Conservation (phyloP, 176 grass and related monocot species). For the Avena eriantha region DNA sequence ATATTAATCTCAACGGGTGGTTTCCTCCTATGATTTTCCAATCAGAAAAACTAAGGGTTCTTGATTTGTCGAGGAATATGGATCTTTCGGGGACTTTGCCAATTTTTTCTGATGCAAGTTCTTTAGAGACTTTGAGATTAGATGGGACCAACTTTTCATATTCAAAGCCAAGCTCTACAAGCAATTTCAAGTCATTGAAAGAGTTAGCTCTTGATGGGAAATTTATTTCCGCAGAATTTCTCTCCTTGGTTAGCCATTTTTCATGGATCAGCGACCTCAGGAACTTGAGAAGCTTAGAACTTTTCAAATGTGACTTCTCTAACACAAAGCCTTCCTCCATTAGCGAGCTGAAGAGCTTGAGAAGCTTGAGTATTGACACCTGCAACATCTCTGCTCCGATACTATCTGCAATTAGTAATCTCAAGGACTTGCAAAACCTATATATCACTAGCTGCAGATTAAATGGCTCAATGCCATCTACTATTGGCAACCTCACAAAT, state of each 20-base stretch:
- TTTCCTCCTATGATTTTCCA: constrained; percentile 34
- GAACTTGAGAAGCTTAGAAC: not conserved
- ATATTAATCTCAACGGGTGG: constrained; percentile 34
- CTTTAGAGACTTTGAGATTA: not conserved
- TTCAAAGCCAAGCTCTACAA: not conserved
- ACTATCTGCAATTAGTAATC: not conserved
- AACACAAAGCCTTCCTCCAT: not conserved
- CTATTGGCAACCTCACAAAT: constrained; percentile 18
- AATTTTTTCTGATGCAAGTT: not conserved
- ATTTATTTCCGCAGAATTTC: not conserved
- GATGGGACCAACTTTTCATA: not conserved
- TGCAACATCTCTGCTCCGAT: not conserved
- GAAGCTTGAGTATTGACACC: accelerated
- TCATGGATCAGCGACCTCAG: not conserved
- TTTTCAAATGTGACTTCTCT: not conserved
- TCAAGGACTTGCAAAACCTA: not conserved
- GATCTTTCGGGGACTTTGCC: constrained; percentile 27
- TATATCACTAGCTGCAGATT: not conserved
- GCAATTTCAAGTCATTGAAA: not conserved
- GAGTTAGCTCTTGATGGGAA: constrained; percentile 8
- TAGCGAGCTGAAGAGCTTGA: not conserved
- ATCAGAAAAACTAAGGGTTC: constrained; percentile 25
- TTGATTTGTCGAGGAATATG: constrained; percentile 43
- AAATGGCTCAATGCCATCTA: not conserved
- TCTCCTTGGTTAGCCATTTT: not conserved